Percentiles rank a stretch among this genome's conserved stretches.
phyloP scores from a whole-genome alignment of 495 filamentous ascomycete genomes.

The Podospora sp. region DNA sequence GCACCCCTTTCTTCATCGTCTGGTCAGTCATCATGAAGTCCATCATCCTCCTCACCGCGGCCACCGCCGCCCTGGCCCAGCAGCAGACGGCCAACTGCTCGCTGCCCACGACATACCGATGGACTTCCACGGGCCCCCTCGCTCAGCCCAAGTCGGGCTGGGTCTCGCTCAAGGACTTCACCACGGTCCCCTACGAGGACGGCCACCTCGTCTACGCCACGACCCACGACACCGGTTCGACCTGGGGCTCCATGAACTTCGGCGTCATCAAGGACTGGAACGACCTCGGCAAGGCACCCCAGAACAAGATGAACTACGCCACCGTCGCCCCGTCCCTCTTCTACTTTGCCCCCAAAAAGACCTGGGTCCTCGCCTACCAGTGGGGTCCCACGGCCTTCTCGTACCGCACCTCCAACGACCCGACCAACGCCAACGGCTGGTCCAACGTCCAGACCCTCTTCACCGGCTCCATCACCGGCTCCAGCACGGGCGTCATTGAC shows the following conservation, averaged over 20 bases:
- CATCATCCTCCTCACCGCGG: neutral
- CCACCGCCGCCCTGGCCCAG: neutral
- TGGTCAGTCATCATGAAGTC: neutral
- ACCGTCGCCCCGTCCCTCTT: constrained; percentile 65
- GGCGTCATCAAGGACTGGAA: constrained; percentile 57
- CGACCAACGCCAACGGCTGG: constrained; percentile 62
- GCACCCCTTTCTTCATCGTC: neutral
- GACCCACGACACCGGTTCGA: constrained; percentile 36
- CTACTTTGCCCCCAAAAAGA: constrained; percentile 60
- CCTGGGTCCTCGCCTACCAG: constrained; percentile 65
- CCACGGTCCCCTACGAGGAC: constrained; percentile 53
- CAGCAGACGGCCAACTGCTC: constrained; percentile 37
- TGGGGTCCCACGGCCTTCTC: constrained; percentile 61
- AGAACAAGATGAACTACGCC: constrained; percentile 50
- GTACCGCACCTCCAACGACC: constrained; percentile 61
- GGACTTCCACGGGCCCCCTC: constrained; percentile 54
- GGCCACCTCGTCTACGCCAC: constrained; percentile 60
- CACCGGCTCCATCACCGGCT: constrained; percentile 53
- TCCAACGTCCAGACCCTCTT: constrained; percentile 56
- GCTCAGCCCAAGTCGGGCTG: constrained; percentile 56
- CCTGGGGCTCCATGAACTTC: constrained; percentile 62
- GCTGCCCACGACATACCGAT: constrained; percentile 58
- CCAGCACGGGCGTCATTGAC: constrained; percentile 57
- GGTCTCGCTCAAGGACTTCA: constrained; percentile 63
- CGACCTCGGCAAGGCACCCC: constrained; percentile 54